Evolutionary conservation across 805 yeast species (phyloP), one percentile per base, ranked within the genome.

Genomic region (Lachancea dasiensis): DNA sequence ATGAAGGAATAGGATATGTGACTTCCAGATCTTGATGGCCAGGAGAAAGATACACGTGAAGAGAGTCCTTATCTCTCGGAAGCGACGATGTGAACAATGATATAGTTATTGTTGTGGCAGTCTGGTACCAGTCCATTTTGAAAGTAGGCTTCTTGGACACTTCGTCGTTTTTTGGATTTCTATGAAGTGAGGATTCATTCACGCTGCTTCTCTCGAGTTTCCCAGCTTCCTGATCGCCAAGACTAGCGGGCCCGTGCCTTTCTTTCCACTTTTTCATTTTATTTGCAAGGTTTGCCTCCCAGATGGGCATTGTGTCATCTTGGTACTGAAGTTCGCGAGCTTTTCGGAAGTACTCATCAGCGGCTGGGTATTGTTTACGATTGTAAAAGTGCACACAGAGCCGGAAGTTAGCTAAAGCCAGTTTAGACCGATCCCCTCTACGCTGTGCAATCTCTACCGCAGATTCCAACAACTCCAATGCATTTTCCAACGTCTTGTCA

Each of bases 111-210:
- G 58, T 55, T 1, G 63, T 63, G 7, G 63, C 50, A 11, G 79
- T 69, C 58, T 92, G 96, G 61, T 79, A 90, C 78, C 82, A 83
- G 47, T 83, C 89, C n/a, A 64, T 61, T 49, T 70, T 70, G 26
- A 70, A 58, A 4, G 28, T 8, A 7, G 27, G 36, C 13, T 29
- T n/a, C n/a, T n/a, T 25, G 7, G 19, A n/a, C 31, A 17, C 22
- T 6, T 4, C 10, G 9, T n/a, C n/a, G n/a, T n/a, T n/a, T n/a
- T n/a, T n/a, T n/a, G n/a, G n/a, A n/a, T n/a, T n/a, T n/a, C n/a
- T n/a, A n/a, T n/a, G n/a, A n/a, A n/a, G n/a, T n/a, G n/a, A 36
- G 39, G 5, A 2, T 15, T 21, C 19, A 23, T 18, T 6, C 29
- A 11, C 5, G 24, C 13, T n/a, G 25, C 28, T 17, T 23, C 18